These are phyloP conservation scores for Hygrocybe punicea DNA, from an alignment of 768 basidiomycete genomes.

Conservation along the genomic window DNA sequence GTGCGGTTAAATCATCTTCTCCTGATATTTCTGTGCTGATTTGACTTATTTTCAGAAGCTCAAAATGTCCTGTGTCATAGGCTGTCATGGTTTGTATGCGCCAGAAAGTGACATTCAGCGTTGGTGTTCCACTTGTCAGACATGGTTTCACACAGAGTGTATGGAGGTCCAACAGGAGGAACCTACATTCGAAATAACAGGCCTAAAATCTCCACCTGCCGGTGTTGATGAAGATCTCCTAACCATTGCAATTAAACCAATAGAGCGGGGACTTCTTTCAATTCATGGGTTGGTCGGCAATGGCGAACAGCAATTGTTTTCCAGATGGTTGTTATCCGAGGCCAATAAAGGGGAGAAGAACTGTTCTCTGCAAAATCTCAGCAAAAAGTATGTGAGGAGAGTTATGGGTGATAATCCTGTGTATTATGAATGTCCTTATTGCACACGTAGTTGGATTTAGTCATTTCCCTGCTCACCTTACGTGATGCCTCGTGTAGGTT, in stretches of 20 bases:
- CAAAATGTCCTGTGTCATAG: background rate
- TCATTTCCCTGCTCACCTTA: no score
- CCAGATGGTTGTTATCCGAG: background rate
- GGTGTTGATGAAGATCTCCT: background rate
- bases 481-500: no score
- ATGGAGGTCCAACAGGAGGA: background rate
- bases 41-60: background rate
- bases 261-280: background rate
- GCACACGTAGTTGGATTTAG: background rate
- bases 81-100: background rate
- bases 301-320: background rate
- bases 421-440: background rate
- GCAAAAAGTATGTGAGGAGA: background rate
- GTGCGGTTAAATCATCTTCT: background rate
- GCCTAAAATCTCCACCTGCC: background rate
- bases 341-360: background rate
- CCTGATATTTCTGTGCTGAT: background rate
- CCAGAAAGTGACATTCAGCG: background rate
- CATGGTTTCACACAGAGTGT: background rate
- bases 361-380: background rate
- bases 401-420: background rate
- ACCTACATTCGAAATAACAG: background rate
- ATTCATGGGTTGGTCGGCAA: background rate
- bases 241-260: background rate
- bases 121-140: background rate